phyloP scores from a whole-genome alignment of 139 green algal species.

The Chlamydomonas sphaeroides region DNA sequence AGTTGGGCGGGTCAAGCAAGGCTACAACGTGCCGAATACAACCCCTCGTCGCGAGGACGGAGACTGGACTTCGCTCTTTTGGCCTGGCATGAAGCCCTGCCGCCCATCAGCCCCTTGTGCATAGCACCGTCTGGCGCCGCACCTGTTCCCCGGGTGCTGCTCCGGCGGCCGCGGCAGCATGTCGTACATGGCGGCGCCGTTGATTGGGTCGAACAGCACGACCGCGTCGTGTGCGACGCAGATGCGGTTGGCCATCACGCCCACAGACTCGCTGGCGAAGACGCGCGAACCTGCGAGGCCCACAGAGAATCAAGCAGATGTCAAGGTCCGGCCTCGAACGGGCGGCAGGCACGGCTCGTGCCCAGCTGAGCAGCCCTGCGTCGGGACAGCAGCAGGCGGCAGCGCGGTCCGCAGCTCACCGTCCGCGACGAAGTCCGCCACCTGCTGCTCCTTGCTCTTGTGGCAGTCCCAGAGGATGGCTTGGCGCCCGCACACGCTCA shows the following conservation, averaged over 20 bases:
- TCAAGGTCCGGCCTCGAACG: too few relatives aligned
- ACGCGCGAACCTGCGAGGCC: neutral
- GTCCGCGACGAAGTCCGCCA: constrained; percentile 48
- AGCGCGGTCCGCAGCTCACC: neutral
- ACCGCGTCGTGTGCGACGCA: constrained; percentile 40
- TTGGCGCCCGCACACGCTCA: constrained; percentile 38
- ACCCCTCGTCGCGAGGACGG: too few relatives aligned
- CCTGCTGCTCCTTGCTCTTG: neutral
- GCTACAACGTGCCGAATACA: too few relatives aligned
- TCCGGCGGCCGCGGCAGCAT: constrained; percentile 47
- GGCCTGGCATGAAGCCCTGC: too few relatives aligned
- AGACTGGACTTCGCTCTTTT: too few relatives aligned
- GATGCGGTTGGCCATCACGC: constrained; percentile 13
- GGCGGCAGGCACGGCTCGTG: too few relatives aligned
- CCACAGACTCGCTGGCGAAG: constrained; percentile 1
- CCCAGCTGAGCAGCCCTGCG: too few relatives aligned
- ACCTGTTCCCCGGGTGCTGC: constrained; percentile 49
- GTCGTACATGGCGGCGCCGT: constrained; percentile 54
- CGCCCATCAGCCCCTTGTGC: too few relatives aligned
- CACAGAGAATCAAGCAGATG: neutral
- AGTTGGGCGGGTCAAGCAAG: too few relatives aligned
- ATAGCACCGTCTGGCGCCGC: too few relatives aligned
- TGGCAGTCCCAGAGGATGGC: constrained; percentile 38
- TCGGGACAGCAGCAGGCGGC: too few relatives aligned
- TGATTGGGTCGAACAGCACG: constrained; percentile 43